Evolutionary conservation across 257 asterid genomes (phyloP).

Genomic region (Capsicum baccatum): DNA sequence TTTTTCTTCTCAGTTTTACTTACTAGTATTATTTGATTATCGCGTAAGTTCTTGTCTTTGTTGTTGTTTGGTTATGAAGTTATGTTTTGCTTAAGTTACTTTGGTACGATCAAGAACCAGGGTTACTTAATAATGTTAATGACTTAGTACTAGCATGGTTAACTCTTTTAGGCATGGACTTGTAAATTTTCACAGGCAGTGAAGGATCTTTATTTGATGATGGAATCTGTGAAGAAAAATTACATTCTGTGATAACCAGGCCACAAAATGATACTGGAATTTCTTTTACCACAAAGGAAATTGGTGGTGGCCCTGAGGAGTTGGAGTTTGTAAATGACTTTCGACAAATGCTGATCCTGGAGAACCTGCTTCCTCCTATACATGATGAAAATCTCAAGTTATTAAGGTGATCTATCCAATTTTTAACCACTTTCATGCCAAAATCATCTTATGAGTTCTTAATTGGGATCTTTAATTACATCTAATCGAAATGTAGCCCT

Average conservation of each 20-base stretch:
- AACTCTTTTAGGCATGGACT: not conserved
- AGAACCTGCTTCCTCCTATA: constrained; percentile 63
- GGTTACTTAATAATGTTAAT: not conserved
- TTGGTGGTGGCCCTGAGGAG: constrained; percentile 46
- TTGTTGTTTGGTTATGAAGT: not conserved
- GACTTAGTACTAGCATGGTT: not conserved
- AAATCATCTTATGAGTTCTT: not conserved
- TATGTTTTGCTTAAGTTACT: not conserved
- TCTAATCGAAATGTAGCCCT: not conserved
- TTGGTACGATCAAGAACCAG: not conserved
- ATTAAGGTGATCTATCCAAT: constrained; percentile 52
- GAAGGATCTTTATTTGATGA: constrained; percentile 29
- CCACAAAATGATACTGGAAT: constrained; percentile 43
- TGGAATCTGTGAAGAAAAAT: constrained; percentile 37
- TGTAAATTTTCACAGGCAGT: constrained; percentile 45
- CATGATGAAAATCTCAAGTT: constrained; percentile 64
- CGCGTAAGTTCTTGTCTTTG: not conserved
- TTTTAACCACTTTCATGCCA: not conserved
- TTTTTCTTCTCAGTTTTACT: no score
- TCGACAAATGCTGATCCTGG: constrained; percentile 55
- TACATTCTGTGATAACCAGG: constrained; percentile 42
- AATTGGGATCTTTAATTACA: not conserved
- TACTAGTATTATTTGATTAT: no score
- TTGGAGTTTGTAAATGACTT: constrained; percentile 57
- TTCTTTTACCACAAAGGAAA: not conserved